Base-by-base conservation (phyloP, 768 basidiomycete genomes). In the Boletus tomentosulus region DNA sequence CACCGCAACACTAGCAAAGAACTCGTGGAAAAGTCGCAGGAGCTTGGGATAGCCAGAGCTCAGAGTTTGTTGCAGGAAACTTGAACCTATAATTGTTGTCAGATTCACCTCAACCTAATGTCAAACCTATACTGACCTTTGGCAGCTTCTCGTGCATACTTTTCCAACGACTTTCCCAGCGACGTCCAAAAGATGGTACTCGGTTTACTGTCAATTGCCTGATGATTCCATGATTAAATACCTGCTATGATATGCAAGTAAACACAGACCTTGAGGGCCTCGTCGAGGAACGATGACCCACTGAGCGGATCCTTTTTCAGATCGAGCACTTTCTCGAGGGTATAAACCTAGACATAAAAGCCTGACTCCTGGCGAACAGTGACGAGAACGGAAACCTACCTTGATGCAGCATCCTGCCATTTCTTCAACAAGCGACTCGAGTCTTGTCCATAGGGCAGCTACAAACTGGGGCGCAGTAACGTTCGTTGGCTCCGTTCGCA, bases 1-100 rank as follows among this genome's bases (percentile, higher is more conserved):
- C 11, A 96, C 88, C 3, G 92, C 85, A 49, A 98, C 92, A 68
- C 94, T 94, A 30, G 88, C 84, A 67, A 99, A 99, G 73, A 99
- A 97, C 38, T 94, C 93, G 51, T 99, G 97, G 72, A 99, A 95
- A 2, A 98, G 78, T 10, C 97, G 82, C 9, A 99, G 69, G 3
- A 99, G 76, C 46, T 83, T 82, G 3, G 95, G 92, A 71, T 98
- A 98, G 16, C 90, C 89, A 2, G 83, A 76, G 59, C 86, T 85
- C 38, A 99, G 73, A 4, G 91, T 90, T 62, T 95, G 93, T 61
- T 98, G 94, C 11, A 98, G 70, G 69, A 98, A 98, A 0, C 83
- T 80, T 0, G 96, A 98, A 16, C 79, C 93, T 97, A 57, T 27
- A 5, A 19, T 11, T 11, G 30, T n/a, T 4, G 47, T 62, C 35